Evolutionary conservation across 116 monocot genomes (phyloP).

Genomic region (Posidonia oceanica): DNA sequence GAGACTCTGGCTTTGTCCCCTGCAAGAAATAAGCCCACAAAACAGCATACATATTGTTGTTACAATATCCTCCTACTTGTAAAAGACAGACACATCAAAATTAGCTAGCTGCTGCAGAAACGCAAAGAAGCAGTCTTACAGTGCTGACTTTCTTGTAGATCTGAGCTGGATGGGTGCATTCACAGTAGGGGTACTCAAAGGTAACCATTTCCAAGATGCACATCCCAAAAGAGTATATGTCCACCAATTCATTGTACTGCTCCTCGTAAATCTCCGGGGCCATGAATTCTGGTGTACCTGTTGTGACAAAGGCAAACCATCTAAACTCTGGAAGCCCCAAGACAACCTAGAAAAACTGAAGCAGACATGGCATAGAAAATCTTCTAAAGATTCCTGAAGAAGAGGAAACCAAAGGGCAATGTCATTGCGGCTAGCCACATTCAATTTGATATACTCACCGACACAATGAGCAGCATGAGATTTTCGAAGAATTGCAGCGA

Average conservation of each 20-base stretch:
- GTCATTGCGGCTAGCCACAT: not conserved
- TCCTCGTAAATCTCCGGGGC: constrained; percentile 82
- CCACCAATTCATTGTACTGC: constrained; percentile 76
- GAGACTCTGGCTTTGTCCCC: constrained; percentile 76
- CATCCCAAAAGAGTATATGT: constrained; percentile 94
- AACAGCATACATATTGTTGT: constrained; percentile 48
- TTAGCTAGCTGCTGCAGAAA: constrained; percentile 5
- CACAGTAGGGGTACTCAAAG: constrained; percentile 79
- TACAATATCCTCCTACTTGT: constrained; percentile 13
- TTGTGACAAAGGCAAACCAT: not conserved
- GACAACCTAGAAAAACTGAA: not conserved
- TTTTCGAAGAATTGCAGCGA: constrained; percentile 46
- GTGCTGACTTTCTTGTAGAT: constrained; percentile 64
- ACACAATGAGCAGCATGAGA: constrained; percentile 36
- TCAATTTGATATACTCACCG: constrained; percentile 14
- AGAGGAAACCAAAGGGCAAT: too few species aligned
- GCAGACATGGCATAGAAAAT: not conserved
- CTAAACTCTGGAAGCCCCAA: not conserved
- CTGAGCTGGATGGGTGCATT: constrained; percentile 62
- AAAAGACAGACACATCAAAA: not conserved
- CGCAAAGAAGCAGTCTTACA: constrained; percentile 19
- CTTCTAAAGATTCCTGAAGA: not conserved
- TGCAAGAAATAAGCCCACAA: constrained; percentile 34
- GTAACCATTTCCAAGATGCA: constrained; percentile 90
- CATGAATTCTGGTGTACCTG: constrained; percentile 89